Base-by-base conservation (phyloP, 371 early-diverging fungal species). In the Parasitella parasitica region DNA sequence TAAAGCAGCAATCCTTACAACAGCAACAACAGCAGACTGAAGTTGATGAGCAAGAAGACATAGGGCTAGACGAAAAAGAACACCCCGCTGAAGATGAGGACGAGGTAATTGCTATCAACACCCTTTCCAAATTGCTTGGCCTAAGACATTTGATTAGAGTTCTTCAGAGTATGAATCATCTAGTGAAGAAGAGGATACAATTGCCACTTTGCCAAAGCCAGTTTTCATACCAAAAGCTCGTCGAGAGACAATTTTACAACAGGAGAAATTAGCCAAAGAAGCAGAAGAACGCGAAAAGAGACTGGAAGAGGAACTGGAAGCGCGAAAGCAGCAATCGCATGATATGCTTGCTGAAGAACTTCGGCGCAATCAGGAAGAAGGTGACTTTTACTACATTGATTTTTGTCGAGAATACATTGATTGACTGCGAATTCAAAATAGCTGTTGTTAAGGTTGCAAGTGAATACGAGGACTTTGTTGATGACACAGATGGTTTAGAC, bases 401-500 rank as follows among this genome's bases (percentile, higher is more conserved):
- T n/a, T n/a, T n/a, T n/a, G n/a, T n/a, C n/a, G n/a, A n/a, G n/a
- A n/a, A n/a, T n/a, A n/a, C n/a, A n/a, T n/a, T n/a, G n/a, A n/a
- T n/a, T n/a, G n/a, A n/a, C n/a, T n/a, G n/a, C n/a, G n/a, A n/a
- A n/a, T n/a, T n/a, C n/a, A n/a, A n/a, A n/a, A n/a, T 54, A 71
- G 71, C 36, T n/a, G 13, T 49, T 9, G 68, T 72, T 6, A 72
- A 74, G 54, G 75, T 77, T 28, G 9, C 64, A 11, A 63, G 63
- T 11, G 61, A 60, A 9, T 61, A 69, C 30, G 69, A 73, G 37
- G 63, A 64, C 6, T 86, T 83, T 30, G 86, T 94, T 0, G 97
- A 96, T 72, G 98, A 97, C 77, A 94, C 95, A 0, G 98, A 97
- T 75, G 91, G 87, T 18, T 36, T 91, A 9, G 90, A 96, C 63